Conservation (phyloP, 768 basidiomycete genomes). For the Trametes cingulata region DNA sequence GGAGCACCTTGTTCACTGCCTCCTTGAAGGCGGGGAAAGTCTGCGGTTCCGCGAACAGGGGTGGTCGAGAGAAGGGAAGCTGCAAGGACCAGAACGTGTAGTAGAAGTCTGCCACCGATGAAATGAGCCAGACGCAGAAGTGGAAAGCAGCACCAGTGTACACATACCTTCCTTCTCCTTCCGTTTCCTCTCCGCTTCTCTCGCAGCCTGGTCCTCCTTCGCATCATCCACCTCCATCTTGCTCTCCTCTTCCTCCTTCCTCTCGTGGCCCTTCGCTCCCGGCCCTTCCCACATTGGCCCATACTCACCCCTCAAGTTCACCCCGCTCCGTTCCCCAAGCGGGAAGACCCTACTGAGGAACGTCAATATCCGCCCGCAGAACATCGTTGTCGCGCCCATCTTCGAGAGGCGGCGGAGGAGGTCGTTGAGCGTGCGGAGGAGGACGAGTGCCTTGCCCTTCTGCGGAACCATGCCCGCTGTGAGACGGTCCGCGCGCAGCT, state of each 20-base stretch:
- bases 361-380: slow-evolving; percentile 87
- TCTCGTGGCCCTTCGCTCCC: slow-evolving; percentile 35
- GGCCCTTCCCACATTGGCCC: slow-evolving; percentile 77
- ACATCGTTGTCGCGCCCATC: slow-evolving; percentile 79
- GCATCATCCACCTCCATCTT: slow-evolving; percentile 50
- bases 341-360: slow-evolving; percentile 87
- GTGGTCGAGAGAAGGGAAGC: slow-evolving; percentile 79
- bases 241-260: slow-evolving; percentile 30
- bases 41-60: slow-evolving; percentile 57
- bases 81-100: slow-evolving; percentile 90
- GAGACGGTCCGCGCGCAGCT: slow-evolving; percentile 64
- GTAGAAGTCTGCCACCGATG: slow-evolving; percentile 66
- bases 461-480: slow-evolving; percentile 80
- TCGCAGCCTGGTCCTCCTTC: slow-evolving; percentile 23
- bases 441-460: slow-evolving; percentile 84
- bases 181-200: slow-evolving; percentile 36
- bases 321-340: slow-evolving; percentile 85
- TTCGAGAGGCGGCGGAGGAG: slow-evolving; percentile 85
- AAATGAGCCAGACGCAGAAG: not conserved
- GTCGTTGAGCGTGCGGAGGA: slow-evolving; percentile 86
- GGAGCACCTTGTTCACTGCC: slow-evolving; percentile 69
- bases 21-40: slow-evolving; percentile 68
- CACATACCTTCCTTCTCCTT: slow-evolving; percentile 64
- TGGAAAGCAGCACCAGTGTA: not conserved
- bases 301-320: slow-evolving; percentile 88